phyloP scores from a whole-genome alignment of 306 rosid species.

The Citrullus amarus region DNA sequence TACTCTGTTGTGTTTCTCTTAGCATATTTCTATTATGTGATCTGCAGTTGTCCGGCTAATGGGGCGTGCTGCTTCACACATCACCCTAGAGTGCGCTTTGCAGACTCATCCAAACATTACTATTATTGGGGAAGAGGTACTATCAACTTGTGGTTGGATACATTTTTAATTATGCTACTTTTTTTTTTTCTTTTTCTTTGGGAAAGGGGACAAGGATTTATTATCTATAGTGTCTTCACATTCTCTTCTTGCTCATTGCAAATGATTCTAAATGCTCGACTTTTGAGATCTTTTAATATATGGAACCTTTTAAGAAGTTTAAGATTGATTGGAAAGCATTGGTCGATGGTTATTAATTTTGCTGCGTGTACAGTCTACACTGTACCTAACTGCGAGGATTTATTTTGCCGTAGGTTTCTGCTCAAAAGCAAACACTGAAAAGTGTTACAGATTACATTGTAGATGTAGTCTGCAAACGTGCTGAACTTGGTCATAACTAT shows the following conservation, averaged over 20 bases:
- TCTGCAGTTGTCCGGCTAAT: slow-evolving; percentile 95
- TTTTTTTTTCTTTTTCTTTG: neutral
- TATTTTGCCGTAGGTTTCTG: slow-evolving; percentile 70
- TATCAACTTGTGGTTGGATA: neutral
- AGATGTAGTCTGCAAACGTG: slow-evolving; percentile 65
- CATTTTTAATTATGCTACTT: neutral
- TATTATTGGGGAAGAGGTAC: slow-evolving; percentile 95
- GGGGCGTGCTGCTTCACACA: slow-evolving; percentile 99
- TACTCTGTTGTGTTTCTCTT: neutral
- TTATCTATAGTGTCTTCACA: neutral
- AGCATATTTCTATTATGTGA: neutral
- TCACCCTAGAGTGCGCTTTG: slow-evolving; percentile 92
- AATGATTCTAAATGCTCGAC: neutral
- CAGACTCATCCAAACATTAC: slow-evolving; percentile 97
- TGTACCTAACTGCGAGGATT: slow-evolving; percentile 13
- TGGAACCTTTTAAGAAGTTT: neutral
- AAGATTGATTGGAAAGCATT: neutral
- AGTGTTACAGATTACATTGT: slow-evolving; percentile 92
- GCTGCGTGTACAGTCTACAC: neutral
- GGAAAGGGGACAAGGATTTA: neutral
- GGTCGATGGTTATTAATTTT: neutral
- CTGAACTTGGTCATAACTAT: slow-evolving; percentile 60
- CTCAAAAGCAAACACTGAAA: slow-evolving; percentile 84
- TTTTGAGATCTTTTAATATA: neutral
- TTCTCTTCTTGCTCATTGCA: neutral